Conservation (phyloP, 2,329 filamentous ascomycete genomes). For the Cercospora canescens region DNA sequence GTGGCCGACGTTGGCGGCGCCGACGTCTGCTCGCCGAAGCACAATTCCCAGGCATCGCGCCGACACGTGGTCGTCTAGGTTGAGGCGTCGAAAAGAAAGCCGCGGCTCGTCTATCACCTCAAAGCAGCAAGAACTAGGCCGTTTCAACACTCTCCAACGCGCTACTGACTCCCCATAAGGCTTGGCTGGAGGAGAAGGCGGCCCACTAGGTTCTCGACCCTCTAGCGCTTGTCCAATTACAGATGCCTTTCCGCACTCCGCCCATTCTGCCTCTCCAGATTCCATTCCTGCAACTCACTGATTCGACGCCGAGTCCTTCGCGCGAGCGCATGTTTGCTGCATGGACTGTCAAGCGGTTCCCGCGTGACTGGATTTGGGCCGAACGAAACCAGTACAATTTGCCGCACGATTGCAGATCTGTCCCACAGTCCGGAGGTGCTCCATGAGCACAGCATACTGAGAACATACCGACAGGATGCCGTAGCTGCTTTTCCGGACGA, state of each 20-base stretch:
- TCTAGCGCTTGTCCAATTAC: background rate
- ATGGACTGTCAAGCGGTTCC: background rate
- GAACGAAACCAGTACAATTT: background rate
- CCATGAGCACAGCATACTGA: background rate
- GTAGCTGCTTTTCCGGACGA: background rate
- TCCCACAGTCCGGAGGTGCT: background rate
- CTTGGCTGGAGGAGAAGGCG: background rate
- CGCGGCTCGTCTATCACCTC: slow-evolving; percentile 1
- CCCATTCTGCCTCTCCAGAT: background rate
- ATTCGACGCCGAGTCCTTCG: background rate
- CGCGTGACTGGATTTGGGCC: background rate
- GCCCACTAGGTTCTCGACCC: slow-evolving; percentile 4
- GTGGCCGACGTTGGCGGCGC: no score
- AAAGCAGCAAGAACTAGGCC: background rate
- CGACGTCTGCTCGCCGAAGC: background rate
- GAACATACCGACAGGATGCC: no score
- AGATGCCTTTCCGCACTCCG: background rate
- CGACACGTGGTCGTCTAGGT: slow-evolving; percentile 4
- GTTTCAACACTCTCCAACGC: background rate
- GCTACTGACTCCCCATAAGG: slow-evolving; percentile 6
- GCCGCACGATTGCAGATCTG: background rate
- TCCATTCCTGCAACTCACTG: background rate
- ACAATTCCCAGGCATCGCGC: background rate
- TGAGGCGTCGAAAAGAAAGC: background rate
- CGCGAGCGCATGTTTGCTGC: slow-evolving; percentile 2